phyloP scores from a whole-genome alignment of 345 rosid genomes.

The Microthlaspi erraticum region DNA sequence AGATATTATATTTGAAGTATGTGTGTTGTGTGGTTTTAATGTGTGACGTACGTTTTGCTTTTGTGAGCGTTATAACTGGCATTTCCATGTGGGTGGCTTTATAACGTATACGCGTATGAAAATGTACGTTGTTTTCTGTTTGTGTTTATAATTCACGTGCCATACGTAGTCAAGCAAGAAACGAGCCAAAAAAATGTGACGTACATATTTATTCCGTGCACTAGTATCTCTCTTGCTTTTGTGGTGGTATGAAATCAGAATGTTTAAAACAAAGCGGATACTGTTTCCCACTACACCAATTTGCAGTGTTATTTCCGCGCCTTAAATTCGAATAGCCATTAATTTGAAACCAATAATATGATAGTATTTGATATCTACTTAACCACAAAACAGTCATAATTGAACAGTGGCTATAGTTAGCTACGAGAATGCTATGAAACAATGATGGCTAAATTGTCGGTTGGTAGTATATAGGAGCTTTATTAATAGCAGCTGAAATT shows the following conservation, averaged over 20 bases:
- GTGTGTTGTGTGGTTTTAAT: conserved; percentile 7
- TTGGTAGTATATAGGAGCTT: too few species aligned
- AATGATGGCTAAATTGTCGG: too few species aligned
- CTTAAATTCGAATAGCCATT: too few species aligned
- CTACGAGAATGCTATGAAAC: too few species aligned
- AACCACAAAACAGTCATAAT: too few species aligned
- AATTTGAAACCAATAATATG: too few species aligned
- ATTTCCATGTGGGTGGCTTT: conserved; percentile 39
- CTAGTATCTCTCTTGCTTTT: conserved; percentile 9
- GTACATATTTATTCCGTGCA: conserved; percentile 26
- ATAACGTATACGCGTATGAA: conserved; percentile 20
- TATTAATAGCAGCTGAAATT: too few species aligned
- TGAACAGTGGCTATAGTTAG: too few species aligned
- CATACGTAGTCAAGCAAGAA: conserved; percentile 7
- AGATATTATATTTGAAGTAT: conserved; percentile 6
- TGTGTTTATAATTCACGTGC: conserved; percentile 5
- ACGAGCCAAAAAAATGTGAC: conserved; percentile 5
- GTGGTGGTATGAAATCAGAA: neutral
- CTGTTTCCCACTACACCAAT: too few species aligned
- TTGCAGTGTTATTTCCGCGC: too few species aligned
- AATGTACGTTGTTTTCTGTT: conserved; percentile 12
- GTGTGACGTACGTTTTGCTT: conserved; percentile 31
- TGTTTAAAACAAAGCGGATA: neutral
- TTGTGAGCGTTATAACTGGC: conserved; percentile 29
- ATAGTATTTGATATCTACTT: too few species aligned